Conservation (phyloP, 345 rosid genomes). For the Boechera divaricarpa region DNA sequence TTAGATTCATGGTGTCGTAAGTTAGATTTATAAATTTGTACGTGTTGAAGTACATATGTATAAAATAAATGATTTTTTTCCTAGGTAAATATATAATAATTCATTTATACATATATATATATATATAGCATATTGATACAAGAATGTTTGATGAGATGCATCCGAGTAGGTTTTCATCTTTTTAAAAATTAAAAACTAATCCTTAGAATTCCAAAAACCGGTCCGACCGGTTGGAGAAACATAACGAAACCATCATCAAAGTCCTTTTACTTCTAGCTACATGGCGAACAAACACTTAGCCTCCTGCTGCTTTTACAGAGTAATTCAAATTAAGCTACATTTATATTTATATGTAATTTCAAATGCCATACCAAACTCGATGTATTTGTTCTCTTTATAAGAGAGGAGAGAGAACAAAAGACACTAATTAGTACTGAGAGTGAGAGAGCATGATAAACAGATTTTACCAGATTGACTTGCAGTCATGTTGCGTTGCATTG, state of each 20-base stretch:
- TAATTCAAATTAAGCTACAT: neutral
- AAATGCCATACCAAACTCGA: constrained; percentile 11
- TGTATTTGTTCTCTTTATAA: neutral
- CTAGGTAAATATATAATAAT: no score
- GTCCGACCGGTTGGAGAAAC: neutral
- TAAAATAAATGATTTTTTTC: no score
- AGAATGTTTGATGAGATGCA: no score
- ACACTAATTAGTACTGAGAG: constrained; percentile 9
- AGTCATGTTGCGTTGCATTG: neutral
- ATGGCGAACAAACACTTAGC: neutral
- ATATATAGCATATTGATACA: no score
- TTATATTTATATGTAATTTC: constrained; percentile 10
- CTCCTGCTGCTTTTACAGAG: neutral
- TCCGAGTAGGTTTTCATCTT: no score
- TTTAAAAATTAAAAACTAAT: no score
- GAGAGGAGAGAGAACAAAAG: constrained; percentile 2
- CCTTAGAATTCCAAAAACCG: neutral
- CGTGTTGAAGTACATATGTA: no score
- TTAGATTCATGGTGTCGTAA: no score
- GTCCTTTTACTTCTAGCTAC: neutral
- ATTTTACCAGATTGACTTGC: constrained; percentile 1
- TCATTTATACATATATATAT: no score
- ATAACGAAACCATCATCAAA: neutral
- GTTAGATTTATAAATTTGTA: no score
- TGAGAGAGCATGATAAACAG: constrained; percentile 1